Evolutionary conservation across 768 basidiomycete species (phyloP).

Genomic region (Tulasnella sp.): DNA sequence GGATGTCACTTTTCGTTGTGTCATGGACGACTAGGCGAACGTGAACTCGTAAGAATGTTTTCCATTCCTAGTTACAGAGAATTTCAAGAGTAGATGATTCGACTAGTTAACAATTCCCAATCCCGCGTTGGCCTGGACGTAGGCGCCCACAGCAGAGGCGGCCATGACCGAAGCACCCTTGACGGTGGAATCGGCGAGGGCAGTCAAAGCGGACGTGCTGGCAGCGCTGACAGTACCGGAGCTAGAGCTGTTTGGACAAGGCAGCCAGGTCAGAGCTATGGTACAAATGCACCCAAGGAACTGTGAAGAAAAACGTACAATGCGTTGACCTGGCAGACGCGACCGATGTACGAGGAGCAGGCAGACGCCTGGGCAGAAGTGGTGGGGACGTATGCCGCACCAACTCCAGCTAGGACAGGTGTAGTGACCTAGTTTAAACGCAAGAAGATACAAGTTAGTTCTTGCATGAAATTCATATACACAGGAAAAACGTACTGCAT

Average conservation of each 20-base stretch:
- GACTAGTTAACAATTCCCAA: conserved; percentile 6
- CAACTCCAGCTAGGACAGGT: not conserved
- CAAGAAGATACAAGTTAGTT: not conserved
- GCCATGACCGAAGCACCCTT: not conserved
- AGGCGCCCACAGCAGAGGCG: conserved; percentile 1
- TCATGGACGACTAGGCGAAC: too few species aligned
- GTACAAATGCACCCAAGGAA: not conserved
- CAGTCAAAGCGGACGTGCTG: not conserved
- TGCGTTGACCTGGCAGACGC: conserved; percentile 7
- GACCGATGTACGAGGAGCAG: conserved; percentile 1
- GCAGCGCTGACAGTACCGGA: not conserved
- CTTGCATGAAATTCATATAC: not conserved
- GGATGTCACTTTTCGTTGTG: too few species aligned
- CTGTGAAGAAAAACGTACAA: not conserved
- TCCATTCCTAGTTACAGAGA: too few species aligned
- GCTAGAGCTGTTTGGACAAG: not conserved
- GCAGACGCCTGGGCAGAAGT: conserved; percentile 1
- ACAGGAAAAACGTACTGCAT: not conserved
- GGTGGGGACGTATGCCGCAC: conserved; percentile 1
- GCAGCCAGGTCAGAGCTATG: not conserved
- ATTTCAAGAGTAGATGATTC: too few species aligned
- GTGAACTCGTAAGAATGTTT: too few species aligned
- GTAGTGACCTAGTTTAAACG: conserved; percentile 4
- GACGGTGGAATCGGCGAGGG: not conserved
- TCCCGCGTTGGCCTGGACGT: conserved; percentile 12